Evolutionary conservation across 2,329 filamentous ascomycete species (phyloP).

Genomic region (Pochonia chlamydosporia): DNA sequence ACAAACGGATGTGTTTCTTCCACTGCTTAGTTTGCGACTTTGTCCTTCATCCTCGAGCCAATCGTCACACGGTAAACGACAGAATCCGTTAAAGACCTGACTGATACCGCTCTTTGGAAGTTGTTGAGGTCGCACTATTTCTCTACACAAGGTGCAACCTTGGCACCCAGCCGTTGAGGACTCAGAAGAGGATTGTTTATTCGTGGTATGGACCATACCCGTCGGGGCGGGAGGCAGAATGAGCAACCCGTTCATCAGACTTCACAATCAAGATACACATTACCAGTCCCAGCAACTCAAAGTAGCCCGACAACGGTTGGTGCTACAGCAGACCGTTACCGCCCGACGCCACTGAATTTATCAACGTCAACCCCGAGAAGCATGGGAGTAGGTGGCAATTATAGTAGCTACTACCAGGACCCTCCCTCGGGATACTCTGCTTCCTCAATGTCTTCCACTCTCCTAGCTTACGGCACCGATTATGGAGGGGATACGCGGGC

Average conservation of each 20-base stretch:
- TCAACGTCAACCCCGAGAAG: conserved; percentile 42
- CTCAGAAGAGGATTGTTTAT: conserved; percentile 37
- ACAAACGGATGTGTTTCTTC: too few relatives aligned
- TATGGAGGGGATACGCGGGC: conserved; percentile 59
- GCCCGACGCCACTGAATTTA: conserved; percentile 43
- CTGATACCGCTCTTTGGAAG: background rate
- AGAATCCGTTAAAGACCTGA: background rate
- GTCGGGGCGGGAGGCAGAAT: conserved; percentile 68
- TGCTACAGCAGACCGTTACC: conserved; percentile 35
- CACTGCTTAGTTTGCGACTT: background rate
- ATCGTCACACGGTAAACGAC: background rate
- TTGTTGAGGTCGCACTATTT: background rate
- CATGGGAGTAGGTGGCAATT: conserved; percentile 52
- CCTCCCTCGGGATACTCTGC: conserved; percentile 45
- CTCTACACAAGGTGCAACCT: conserved; percentile 47
- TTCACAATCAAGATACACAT: conserved; percentile 47
- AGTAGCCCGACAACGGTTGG: conserved; percentile 27
- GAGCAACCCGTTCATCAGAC: conserved; percentile 61
- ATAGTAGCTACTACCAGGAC: conserved; percentile 55
- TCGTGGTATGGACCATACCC: conserved; percentile 73
- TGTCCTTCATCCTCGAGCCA: background rate
- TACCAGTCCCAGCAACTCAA: conserved; percentile 44
- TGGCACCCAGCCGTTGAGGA: conserved; percentile 52
- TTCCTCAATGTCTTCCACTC: conserved; percentile 49
- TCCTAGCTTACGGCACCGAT: conserved; percentile 56